These are phyloP conservation scores for Euphorbia celastroides DNA, from an alignment of 441 rosid species.

Conservation along the genomic window DNA sequence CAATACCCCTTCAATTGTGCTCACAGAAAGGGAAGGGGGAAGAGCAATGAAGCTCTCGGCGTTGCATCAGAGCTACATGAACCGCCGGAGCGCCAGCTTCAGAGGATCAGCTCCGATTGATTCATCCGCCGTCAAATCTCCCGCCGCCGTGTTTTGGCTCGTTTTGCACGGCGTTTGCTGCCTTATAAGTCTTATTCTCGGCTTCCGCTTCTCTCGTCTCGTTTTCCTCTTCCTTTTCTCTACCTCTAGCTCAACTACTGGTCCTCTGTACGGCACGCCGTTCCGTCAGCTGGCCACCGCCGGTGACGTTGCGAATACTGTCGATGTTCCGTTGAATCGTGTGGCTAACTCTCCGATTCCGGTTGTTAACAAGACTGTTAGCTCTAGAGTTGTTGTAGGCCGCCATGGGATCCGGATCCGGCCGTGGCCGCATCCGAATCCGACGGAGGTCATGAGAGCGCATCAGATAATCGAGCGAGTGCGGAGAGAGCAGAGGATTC, in stretches of 20 bases:
- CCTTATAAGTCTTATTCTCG: constrained; percentile 80
- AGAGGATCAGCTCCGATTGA: constrained; percentile 42
- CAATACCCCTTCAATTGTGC: neutral
- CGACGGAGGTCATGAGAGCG: constrained; percentile 87
- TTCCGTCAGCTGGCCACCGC: constrained; percentile 35
- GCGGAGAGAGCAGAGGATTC: constrained; percentile 85
- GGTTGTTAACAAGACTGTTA: constrained; percentile 25
- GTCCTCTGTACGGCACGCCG: constrained; percentile 51
- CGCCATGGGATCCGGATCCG: constrained; percentile 99
- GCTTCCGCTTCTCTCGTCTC: constrained; percentile 86
- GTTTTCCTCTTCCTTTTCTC: constrained; percentile 85
- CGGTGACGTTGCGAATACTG: constrained; percentile 22
- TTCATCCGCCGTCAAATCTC: constrained; percentile 51
- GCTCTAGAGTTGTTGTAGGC: constrained; percentile 82
- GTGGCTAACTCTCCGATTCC: constrained; percentile 15
- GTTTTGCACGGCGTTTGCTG: constrained; percentile 71
- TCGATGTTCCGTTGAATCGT: constrained; percentile 15
- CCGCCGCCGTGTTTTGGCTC: constrained; percentile 71
- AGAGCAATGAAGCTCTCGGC: constrained; percentile 86
- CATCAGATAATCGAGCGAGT: constrained; percentile 84
- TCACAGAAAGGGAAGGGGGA: constrained; percentile 4
- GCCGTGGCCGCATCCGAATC: constrained; percentile 97
- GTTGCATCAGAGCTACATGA: constrained; percentile 71
- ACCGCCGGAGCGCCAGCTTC: constrained; percentile 65
- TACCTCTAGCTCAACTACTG: constrained; percentile 23